Base-by-base conservation (phyloP, 768 basidiomycete genomes). In the Hydnomerulius pinastri region DNA sequence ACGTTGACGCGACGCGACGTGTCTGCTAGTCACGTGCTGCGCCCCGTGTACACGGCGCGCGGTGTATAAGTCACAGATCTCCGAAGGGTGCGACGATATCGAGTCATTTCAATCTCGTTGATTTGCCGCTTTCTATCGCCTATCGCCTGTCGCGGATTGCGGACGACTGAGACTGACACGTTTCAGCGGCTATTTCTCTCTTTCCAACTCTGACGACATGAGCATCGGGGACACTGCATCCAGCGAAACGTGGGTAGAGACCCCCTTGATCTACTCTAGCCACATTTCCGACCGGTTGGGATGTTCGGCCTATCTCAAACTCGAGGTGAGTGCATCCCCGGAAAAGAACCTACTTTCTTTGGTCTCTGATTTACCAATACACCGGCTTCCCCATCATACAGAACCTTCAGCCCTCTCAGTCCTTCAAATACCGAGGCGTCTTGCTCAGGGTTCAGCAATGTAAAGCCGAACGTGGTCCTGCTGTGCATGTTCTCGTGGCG, bases 371-470 rank as follows among this genome's bases (percentile, higher is more conserved):
- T 52, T n/a, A n/a, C n/a, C n/a, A n/a, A 24, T 15, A 46, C 43
- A 33, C 39, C 20, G 15, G 33, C n/a, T 40, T 50, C 9, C n/a
- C 37, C 30, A 46, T 44, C 17, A 18, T 13, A 58, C 62, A 90
- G 89, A 87, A 79, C 53, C 71, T 90, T 2, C 89, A 91, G 49
- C 84, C 83, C 0, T 78, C 81, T 0, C 76, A 85, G 54, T 90
- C 88, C 2, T 91, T 87, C 80, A 91, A 92, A 62, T 85, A 78
- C 58, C 77, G 89, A 18, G 87, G 87, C 5, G 74, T 90, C 28
- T 85, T 86, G 17, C 73, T 76, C 51, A 85, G 86, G 56, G 73
- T 80, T 2, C 77, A 80, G 56, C 71, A 74, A 25, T 78, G 77
- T 17, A 74, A 75, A 46, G 70, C 75, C 50, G 68, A 62, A 17